Base-by-base conservation (phyloP, 1,284 basidiomycete species). In the Ustilago nuda region DNA sequence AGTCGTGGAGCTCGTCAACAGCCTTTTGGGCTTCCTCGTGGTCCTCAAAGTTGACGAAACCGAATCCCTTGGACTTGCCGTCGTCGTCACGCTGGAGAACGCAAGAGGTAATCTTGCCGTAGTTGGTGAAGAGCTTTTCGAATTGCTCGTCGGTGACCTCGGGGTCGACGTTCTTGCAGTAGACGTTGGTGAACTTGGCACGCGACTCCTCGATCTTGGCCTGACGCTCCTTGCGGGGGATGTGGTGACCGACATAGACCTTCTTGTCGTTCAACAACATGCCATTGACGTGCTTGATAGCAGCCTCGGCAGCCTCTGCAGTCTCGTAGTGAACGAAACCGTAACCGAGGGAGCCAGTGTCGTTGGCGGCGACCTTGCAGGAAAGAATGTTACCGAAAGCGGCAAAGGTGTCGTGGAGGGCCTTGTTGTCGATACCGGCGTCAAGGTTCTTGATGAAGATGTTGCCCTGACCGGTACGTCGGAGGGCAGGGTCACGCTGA, bases 391-490 rank as follows among this genome's bases (percentile, higher is more conserved):
- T 96, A 75, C 97, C 97, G 86, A 99, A 99, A 56, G 97, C 96
- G 73, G 94, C 95, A 87, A 99, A 99, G 56, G 97, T 99, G 87
- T 99, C 97, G 87, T 99, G 97, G 72, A 99, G 93, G 79, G 97
- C 97, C 92, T 99, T 99, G 91, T 99, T 99, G 89, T 99, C 97
- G 83, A 99, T 99, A 76, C 90, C 90, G 87, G 97, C 94, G 87
- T 99, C 97, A 81, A 99, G 89, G 89, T 99, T 99, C 90, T 99
- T 99, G 89, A 99, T 99, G 89, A 99, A 99, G 86, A 99, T 96
- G 88, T 99, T 99, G 88, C 97, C 97, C 89, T 98, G 95, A 79
- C 95, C 95, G 79, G 95, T 98, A 91, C 99, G 98, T 88, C 97
- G 94, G 85, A 99, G 91, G 82, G 94, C 94, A 74, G 97, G 97